Evolutionary conservation across 2,329 filamentous ascomycete species (phyloP).

Genomic region (Xylariaceae sp.): DNA sequence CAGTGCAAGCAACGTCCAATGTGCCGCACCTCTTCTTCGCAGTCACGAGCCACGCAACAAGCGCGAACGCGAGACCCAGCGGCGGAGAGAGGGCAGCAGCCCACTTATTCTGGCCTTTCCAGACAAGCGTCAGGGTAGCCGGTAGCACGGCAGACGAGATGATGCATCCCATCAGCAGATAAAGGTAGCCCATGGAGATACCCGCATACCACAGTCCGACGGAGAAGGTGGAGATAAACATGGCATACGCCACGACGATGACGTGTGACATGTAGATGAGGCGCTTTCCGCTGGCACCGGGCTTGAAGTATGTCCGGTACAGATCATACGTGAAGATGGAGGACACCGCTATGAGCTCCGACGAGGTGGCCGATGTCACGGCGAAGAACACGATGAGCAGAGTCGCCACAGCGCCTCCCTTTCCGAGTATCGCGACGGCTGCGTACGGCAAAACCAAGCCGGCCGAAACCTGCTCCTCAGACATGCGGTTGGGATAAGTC

Average conservation of each 20-base stretch:
- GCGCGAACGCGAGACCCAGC: slow-evolving; percentile 60
- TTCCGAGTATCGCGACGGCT: slow-evolving; percentile 75
- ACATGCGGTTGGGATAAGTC: slow-evolving; percentile 67
- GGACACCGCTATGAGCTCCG: slow-evolving; percentile 80
- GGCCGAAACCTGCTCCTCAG: slow-evolving; percentile 67
- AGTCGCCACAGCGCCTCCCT: slow-evolving; percentile 72
- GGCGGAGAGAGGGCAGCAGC: slow-evolving; percentile 66
- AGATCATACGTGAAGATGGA: slow-evolving; percentile 86
- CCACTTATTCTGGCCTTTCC: slow-evolving; percentile 72
- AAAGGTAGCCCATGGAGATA: slow-evolving; percentile 83
- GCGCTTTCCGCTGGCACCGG: slow-evolving; percentile 64
- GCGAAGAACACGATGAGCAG: slow-evolving; percentile 85
- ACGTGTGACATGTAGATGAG: slow-evolving; percentile 77
- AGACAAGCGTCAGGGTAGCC: slow-evolving; percentile 72
- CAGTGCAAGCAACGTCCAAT: slow-evolving; percentile 68
- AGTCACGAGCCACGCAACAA: slow-evolving; percentile 75
- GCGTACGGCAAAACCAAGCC: slow-evolving; percentile 82
- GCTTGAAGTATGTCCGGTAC: slow-evolving; percentile 83
- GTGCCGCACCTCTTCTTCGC: slow-evolving; percentile 62
- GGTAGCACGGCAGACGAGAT: slow-evolving; percentile 82
- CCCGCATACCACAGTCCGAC: slow-evolving; percentile 69
- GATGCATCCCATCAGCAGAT: slow-evolving; percentile 86
- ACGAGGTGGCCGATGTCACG: slow-evolving; percentile 76
- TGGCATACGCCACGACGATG: slow-evolving; percentile 63
- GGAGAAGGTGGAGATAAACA: slow-evolving; percentile 72